These are phyloP conservation scores for Boletales sp. DNA, from an alignment of 768 basidiomycete species.

Conservation along the genomic window DNA sequence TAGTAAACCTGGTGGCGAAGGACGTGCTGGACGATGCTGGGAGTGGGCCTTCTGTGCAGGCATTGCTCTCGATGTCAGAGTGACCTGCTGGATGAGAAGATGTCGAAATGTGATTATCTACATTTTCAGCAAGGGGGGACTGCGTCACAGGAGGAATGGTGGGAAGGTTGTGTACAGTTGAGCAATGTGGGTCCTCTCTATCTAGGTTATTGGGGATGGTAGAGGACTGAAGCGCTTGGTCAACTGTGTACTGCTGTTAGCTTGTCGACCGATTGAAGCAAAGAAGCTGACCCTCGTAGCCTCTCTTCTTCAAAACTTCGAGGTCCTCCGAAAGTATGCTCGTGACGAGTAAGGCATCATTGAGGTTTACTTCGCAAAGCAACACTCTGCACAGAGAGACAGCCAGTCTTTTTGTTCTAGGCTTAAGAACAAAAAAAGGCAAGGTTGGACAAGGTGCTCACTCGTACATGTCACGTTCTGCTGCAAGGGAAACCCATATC, in stretches of 20 bases:
- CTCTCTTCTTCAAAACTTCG: constrained; percentile 71
- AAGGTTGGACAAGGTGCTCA: constrained; percentile 37
- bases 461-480: constrained; percentile 85
- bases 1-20: not conserved
- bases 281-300: constrained; percentile 63
- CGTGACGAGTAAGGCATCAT: constrained; percentile 84
- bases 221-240: constrained; percentile 81
- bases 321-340: constrained; percentile 88
- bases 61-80: too few species aligned
- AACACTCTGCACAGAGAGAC: constrained; percentile 73
- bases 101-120: not conserved
- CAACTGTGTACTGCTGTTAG: constrained; percentile 47
- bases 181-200: constrained; percentile 22
- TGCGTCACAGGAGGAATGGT: not conserved
- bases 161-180: not conserved
- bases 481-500: constrained; percentile 66
- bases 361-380: constrained; percentile 69
- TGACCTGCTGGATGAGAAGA: too few species aligned
- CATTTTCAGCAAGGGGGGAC: not conserved
- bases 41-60: too few species aligned
- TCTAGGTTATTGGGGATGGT: constrained; percentile 50
- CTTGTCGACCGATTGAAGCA: not conserved
- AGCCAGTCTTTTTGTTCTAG: constrained; percentile 55
- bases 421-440: not conserved
- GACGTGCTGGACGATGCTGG: too few species aligned